These are phyloP conservation scores for Paramyrothecium roridum DNA, from an alignment of 2,329 filamentous ascomycete species.

Conservation along the genomic window DNA sequence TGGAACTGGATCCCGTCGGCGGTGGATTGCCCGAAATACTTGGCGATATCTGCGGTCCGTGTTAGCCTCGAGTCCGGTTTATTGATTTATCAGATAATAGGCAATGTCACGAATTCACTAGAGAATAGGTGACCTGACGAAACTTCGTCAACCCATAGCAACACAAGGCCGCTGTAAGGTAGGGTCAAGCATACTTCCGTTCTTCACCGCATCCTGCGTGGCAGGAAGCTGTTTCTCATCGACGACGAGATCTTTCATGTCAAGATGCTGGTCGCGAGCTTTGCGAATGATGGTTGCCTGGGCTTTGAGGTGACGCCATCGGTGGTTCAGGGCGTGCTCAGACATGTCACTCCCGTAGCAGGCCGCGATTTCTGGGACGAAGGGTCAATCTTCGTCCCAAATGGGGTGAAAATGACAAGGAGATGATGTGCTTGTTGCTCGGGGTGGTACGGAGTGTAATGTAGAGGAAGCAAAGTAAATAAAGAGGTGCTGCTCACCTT, in stretches of 20 bases:
- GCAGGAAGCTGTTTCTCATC: conserved; percentile 30
- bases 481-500: conserved; percentile 43
- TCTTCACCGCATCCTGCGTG: conserved; percentile 34
- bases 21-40: conserved; percentile 58
- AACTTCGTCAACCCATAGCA: conserved; percentile 1
- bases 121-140: background rate
- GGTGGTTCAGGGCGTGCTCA: conserved; percentile 45
- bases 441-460: background rate
- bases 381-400: conserved; percentile 28
- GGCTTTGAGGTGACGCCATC: conserved; percentile 44
- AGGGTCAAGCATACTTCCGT: conserved; percentile 33
- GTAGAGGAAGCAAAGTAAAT: background rate
- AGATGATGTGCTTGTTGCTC: background rate
- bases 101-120: too few relatives aligned
- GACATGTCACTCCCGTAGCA: conserved; percentile 49
- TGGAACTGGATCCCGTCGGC: conserved; percentile 57
- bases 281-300: conserved; percentile 34
- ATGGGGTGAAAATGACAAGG: background rate
- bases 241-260: conserved; percentile 39
- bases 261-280: conserved; percentile 29
- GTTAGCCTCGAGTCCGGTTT: background rate
- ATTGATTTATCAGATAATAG: too few relatives aligned
- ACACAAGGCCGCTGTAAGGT: background rate
- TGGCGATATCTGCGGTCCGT: conserved; percentile 49
- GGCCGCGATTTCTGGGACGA: conserved; percentile 40